A percentile compares a stretch with the other conserved stretches of the same genome.
Conservation (phyloP, 352 stramenopile genomes). For the Phytophthora pini region DNA sequence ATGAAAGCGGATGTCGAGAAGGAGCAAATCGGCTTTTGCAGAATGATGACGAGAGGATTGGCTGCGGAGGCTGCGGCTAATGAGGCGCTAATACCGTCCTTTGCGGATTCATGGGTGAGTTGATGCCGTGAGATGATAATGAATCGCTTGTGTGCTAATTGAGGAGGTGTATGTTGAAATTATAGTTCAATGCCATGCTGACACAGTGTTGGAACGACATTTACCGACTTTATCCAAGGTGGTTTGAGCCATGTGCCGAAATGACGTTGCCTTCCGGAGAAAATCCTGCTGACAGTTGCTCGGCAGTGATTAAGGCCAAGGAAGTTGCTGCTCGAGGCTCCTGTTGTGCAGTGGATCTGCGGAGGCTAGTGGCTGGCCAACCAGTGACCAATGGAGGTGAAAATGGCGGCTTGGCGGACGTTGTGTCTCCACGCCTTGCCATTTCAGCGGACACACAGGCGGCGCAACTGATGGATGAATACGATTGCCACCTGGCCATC, state of each 20-base stretch:
- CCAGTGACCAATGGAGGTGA: conserved; percentile 21
- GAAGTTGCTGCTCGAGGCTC: conserved; percentile 48
- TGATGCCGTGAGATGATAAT: background rate
- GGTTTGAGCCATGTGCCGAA: conserved; percentile 55
- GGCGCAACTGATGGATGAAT: conserved; percentile 65
- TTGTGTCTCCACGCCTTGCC: conserved; percentile 27
- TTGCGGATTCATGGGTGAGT: conserved; percentile 38
- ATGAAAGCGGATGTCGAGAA: conserved; percentile 41
- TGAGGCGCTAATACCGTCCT: conserved; percentile 20
- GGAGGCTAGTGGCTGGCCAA: conserved; percentile 14
- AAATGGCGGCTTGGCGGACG: conserved; percentile 14
- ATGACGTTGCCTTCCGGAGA: conserved; percentile 32
- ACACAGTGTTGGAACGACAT: conserved; percentile 63
- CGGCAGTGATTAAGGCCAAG: conserved; percentile 38
- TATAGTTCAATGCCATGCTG: conserved; percentile 51
- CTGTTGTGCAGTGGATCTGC: conserved; percentile 29
- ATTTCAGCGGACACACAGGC: conserved; percentile 71
- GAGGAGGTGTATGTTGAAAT: background rate
- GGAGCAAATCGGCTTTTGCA: conserved; percentile 48
- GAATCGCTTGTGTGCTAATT: background rate
- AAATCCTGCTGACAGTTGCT: background rate
- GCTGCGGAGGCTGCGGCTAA: conserved; percentile 24
- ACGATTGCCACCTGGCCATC: conserved; percentile 77
- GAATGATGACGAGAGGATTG: conserved; percentile 27
- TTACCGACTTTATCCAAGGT: conserved; percentile 67